phyloP scores from a whole-genome alignment of 305 asterid species.

The Ajuga reptans region DNA sequence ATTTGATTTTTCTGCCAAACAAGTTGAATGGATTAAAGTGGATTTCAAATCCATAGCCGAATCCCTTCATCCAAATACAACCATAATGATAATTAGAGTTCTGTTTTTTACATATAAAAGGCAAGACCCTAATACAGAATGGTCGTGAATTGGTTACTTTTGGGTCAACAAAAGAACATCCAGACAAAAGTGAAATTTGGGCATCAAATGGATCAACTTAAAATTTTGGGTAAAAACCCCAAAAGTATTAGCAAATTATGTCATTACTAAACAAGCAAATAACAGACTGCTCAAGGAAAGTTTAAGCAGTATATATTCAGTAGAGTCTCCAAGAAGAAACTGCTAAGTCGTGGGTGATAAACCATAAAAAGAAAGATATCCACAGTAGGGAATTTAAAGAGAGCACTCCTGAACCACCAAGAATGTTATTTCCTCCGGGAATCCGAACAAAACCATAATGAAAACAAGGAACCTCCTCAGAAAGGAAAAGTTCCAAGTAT shows the following conservation, averaged over 20 bases:
- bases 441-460: not conserved
- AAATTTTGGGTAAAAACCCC: not conserved
- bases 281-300: not conserved
- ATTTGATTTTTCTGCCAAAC: too few relatives aligned
- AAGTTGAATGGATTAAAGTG: too few relatives aligned
- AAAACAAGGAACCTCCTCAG: not conserved
- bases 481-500: not conserved
- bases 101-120: not conserved
- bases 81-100: not conserved
- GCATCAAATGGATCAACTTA: not conserved
- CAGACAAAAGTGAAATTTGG: slow-evolving; percentile 1
- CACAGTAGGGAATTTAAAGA: not conserved
- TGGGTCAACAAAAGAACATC: not conserved
- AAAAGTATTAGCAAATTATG: not conserved
- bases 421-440: not conserved
- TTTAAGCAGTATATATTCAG: not conserved
- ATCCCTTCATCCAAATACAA: too few relatives aligned
- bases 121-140: not conserved
- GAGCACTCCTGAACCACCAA: not conserved
- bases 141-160: not conserved
- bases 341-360: not conserved
- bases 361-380: not conserved
- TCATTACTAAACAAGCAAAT: not conserved
- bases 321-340: not conserved
- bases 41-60: too few relatives aligned